Evolutionary conservation across 768 basidiomycete genomes (phyloP).

Genomic region (Pholiota microspora): DNA sequence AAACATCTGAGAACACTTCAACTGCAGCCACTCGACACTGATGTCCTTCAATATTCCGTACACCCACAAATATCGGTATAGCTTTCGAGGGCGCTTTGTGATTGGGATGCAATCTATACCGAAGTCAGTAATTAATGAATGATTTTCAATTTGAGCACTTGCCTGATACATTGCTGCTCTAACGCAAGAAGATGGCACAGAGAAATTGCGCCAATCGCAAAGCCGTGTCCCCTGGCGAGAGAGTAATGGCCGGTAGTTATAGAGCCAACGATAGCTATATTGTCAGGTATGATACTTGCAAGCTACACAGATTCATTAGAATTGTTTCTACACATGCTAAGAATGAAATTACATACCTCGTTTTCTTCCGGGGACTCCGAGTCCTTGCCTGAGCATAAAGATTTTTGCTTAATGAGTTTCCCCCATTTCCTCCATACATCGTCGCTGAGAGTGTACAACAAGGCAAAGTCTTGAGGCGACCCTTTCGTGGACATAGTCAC

Average conservation of each 20-base stretch:
- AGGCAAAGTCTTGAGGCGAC: slow-evolving; percentile 69
- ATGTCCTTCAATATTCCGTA: slow-evolving; percentile 59
- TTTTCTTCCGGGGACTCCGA: slow-evolving; percentile 29
- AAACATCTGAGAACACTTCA: slow-evolving; percentile 21
- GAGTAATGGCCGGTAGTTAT: slow-evolving; percentile 85
- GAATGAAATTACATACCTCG: slow-evolving; percentile 17
- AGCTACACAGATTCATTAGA: slow-evolving; percentile 35
- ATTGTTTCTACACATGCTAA: too few relatives aligned
- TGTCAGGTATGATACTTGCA: slow-evolving; percentile 38
- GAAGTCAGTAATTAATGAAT: not conserved
- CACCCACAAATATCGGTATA: slow-evolving; percentile 50
- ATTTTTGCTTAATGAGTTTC: slow-evolving; percentile 24
- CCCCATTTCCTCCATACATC: slow-evolving; percentile 51
- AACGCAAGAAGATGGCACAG: slow-evolving; percentile 51
- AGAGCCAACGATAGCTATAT: slow-evolving; percentile 67
- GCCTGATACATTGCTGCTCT: slow-evolving; percentile 45
- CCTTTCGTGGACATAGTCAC: slow-evolving; percentile 66
- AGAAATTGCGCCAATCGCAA: slow-evolving; percentile 74
- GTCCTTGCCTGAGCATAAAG: slow-evolving; percentile 8
- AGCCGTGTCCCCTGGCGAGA: slow-evolving; percentile 72
- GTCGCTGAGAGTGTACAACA: slow-evolving; percentile 65
- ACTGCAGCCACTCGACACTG: slow-evolving; percentile 49
- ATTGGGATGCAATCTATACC: slow-evolving; percentile 29
- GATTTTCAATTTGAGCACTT: not conserved
- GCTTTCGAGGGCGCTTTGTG: slow-evolving; percentile 20